These are phyloP conservation scores for Mrakia blollopis DNA, from an alignment of 768 basidiomycete species.

Conservation along the genomic window DNA sequence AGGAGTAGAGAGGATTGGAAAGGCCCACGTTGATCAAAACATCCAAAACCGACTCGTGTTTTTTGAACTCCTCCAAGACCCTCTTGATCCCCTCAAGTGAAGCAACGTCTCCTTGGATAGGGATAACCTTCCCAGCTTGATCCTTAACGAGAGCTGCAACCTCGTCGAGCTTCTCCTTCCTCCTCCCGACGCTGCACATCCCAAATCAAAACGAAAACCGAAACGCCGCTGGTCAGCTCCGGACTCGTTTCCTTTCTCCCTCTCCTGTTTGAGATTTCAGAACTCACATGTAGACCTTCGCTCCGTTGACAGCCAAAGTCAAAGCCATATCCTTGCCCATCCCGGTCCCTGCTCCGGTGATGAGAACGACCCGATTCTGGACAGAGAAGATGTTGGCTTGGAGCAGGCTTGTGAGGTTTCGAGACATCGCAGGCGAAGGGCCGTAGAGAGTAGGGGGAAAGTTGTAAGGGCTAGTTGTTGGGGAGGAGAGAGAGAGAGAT, in stretches of 20 bases:
- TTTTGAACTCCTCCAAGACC: background rate
- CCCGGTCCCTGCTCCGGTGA: background rate
- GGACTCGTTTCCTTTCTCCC: background rate
- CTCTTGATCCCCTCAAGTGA: slow-evolving; percentile 7
- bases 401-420: background rate
- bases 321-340: background rate
- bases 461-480: background rate
- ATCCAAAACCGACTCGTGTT: background rate
- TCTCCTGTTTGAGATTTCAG: background rate
- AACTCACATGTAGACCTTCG: slow-evolving; percentile 10
- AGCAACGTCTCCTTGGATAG: background rate
- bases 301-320: background rate
- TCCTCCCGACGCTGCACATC: slow-evolving; percentile 6
- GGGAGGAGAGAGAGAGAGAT: background rate
- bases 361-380: background rate
- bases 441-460: too few relatives aligned
- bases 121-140: background rate
- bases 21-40: slow-evolving; percentile 1
- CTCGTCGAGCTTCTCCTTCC: background rate
- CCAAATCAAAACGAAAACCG: too few relatives aligned
- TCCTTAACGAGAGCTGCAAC: background rate
- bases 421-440: background rate
- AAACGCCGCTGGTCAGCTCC: background rate
- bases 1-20: background rate
- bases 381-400: slow-evolving; percentile 1